Percentiles rank a stretch among this genome's conserved stretches.
Conservation (phyloP, 164 flowering plant species). For the Magnolia officinalis region DNA sequence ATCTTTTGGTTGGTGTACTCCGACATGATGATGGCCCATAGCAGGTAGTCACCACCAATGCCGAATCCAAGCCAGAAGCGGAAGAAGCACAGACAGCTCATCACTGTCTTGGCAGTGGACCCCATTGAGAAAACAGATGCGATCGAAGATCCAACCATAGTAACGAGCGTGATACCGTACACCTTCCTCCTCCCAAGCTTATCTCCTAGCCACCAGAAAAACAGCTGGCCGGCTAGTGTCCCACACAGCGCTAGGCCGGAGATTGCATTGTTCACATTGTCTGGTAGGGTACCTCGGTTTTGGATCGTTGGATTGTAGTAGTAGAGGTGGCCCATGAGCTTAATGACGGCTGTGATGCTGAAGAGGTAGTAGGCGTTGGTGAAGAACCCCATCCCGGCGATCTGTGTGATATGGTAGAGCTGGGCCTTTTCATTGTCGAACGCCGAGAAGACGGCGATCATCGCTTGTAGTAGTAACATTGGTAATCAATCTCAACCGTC, state of each 20-base stretch:
- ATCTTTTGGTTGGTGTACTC: slow-evolving; percentile 24
- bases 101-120: slow-evolving; percentile 30
- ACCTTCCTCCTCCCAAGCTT: slow-evolving; percentile 51
- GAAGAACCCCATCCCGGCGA: slow-evolving; percentile 66
- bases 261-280: slow-evolving; percentile 24
- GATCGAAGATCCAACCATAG: slow-evolving; percentile 51
- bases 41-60: slow-evolving; percentile 25
- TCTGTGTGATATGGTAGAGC: slow-evolving; percentile 46
- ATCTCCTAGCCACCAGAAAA: slow-evolving; percentile 56
- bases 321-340: slow-evolving; percentile 47
- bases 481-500: too few species aligned
- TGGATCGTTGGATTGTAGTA: slow-evolving; percentile 20
- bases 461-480: neutral
- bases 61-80: slow-evolving; percentile 27
- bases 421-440: slow-evolving; percentile 50
- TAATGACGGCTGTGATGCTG: slow-evolving; percentile 48
- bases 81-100: slow-evolving; percentile 26
- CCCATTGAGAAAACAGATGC: slow-evolving; percentile 54
- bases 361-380: slow-evolving; percentile 52
- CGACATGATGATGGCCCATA: slow-evolving; percentile 24
- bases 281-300: slow-evolving; percentile 23
- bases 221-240: slow-evolving; percentile 47
- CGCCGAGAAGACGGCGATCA: slow-evolving; percentile 32
- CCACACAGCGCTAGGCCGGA: slow-evolving; percentile 49
- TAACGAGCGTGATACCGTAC: slow-evolving; percentile 48